Evolutionary conservation across 2,329 filamentous ascomycete genomes (phyloP).

Genomic region (Penicillium hordei): DNA sequence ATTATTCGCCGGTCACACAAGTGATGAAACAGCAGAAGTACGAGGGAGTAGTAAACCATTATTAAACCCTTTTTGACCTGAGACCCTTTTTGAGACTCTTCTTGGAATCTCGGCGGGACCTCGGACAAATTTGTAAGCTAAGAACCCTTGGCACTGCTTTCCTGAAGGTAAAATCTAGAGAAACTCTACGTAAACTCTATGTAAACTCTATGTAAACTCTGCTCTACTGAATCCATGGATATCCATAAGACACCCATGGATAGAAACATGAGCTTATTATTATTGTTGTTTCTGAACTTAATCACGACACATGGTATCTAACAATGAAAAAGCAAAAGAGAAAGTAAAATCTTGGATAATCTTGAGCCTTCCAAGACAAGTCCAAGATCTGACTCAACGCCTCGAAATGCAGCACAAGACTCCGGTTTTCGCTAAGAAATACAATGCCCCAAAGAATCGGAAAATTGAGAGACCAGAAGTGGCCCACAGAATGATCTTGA

Average conservation of each 20-base stretch:
- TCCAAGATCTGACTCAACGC: neutral
- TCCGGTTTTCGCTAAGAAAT: slow-evolving; percentile 16
- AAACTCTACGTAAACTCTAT: neutral
- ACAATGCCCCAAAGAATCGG: slow-evolving; percentile 20
- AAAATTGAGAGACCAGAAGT: slow-evolving; percentile 22
- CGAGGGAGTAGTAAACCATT: too few species aligned
- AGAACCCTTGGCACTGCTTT: neutral
- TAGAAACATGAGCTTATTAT: neutral
- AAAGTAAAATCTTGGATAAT: neutral
- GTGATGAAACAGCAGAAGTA: too few species aligned
- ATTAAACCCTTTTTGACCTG: neutral
- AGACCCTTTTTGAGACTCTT: neutral
- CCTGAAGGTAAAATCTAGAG: too few species aligned
- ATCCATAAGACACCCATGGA: neutral
- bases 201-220: neutral
- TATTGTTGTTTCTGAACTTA: neutral
- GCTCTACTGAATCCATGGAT: too few species aligned
- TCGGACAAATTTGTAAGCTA: neutral
- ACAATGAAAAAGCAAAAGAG: neutral
- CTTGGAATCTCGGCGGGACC: neutral
- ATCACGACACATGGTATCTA: neutral
- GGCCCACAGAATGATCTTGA: slow-evolving; percentile 19
- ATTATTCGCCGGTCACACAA: neutral
- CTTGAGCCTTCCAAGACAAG: too few species aligned
- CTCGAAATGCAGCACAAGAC: slow-evolving; percentile 17